Evolutionary conservation across 2,329 filamentous ascomycete species (phyloP).

Genomic region (Fusarium coicis): DNA sequence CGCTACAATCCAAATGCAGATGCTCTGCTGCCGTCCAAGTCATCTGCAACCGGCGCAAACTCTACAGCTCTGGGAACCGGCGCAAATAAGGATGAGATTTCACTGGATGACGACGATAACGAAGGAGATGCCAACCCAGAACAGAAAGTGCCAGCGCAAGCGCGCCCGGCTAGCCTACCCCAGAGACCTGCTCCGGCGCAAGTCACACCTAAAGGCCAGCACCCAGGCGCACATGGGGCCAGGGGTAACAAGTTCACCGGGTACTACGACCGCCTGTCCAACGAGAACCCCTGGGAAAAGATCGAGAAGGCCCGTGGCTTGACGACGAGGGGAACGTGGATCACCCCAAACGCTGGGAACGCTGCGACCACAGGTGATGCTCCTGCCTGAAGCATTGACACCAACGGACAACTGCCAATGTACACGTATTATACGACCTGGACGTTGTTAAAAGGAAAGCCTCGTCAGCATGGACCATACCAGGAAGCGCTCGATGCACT

Average conservation of each 20-base stretch:
- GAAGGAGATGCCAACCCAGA: constrained; percentile 31
- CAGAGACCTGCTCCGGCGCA: constrained; percentile 43
- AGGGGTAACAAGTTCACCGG: constrained; percentile 67
- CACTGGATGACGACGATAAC: constrained; percentile 49
- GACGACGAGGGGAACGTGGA: constrained; percentile 58
- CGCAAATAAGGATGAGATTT: constrained; percentile 59
- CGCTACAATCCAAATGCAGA: constrained; percentile 70
- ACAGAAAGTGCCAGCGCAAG: constrained; percentile 40
- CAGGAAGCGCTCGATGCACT: background rate
- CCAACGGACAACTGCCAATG: too few species aligned
- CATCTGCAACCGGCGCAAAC: constrained; percentile 48
- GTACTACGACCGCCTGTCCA: constrained; percentile 76
- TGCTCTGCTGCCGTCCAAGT: constrained; percentile 49
- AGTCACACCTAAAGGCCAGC: constrained; percentile 23
- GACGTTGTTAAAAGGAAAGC: background rate
- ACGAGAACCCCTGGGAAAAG: constrained; percentile 77
- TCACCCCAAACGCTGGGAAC: constrained; percentile 36
- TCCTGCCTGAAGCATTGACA: constrained; percentile 23
- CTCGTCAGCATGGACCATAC: too few species aligned
- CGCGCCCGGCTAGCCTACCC: constrained; percentile 49
- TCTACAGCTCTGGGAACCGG: constrained; percentile 50
- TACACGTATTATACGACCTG: background rate
- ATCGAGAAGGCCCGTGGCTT: constrained; percentile 62
- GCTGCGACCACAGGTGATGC: constrained; percentile 3
- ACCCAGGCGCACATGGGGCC: constrained; percentile 7